These are phyloP conservation scores for Cruciata laevipes DNA, from an alignment of 257 asterid genomes.

Conservation along the genomic window DNA sequence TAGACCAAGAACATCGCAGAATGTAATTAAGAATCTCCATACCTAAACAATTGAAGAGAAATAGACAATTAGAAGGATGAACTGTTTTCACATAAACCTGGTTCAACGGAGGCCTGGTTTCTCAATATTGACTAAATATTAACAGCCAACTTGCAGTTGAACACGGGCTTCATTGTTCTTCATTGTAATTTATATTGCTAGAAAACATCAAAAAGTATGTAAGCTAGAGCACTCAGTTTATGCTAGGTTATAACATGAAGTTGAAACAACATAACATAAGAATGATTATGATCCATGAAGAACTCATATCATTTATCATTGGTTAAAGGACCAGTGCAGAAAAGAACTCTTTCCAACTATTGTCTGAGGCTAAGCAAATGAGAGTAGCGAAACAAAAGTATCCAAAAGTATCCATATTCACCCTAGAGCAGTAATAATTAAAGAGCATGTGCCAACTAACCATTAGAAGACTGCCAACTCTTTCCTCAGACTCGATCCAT, in stretches of 20 bases:
- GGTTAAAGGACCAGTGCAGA: not conserved
- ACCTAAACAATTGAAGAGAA: constrained; percentile 33
- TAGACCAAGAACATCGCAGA: constrained; percentile 79
- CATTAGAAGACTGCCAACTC: constrained; percentile 71
- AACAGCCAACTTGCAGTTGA: not conserved
- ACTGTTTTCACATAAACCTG: not conserved
- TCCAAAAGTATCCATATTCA: not conserved
- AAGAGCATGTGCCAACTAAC: constrained; percentile 36
- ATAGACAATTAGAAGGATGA: constrained; percentile 6
- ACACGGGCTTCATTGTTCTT: not conserved
- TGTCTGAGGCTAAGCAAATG: not conserved
- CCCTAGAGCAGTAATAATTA: not conserved
- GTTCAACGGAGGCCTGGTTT: not conserved
- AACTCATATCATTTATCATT: not conserved
- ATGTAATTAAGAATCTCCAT: constrained; percentile 83
- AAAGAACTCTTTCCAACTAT: not conserved
- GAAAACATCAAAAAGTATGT: not conserved
- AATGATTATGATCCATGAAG: constrained; percentile 3
- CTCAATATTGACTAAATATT: not conserved
- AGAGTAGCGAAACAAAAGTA: not conserved
- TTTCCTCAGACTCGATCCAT: constrained; percentile 70
- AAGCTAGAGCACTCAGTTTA: not conserved
- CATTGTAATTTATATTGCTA: not conserved
- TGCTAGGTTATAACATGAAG: constrained; percentile 1
- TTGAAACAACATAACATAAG: not conserved